Base-by-base conservation (phyloP, 1,139 yeast species). In the Pichia sp. region DNA sequence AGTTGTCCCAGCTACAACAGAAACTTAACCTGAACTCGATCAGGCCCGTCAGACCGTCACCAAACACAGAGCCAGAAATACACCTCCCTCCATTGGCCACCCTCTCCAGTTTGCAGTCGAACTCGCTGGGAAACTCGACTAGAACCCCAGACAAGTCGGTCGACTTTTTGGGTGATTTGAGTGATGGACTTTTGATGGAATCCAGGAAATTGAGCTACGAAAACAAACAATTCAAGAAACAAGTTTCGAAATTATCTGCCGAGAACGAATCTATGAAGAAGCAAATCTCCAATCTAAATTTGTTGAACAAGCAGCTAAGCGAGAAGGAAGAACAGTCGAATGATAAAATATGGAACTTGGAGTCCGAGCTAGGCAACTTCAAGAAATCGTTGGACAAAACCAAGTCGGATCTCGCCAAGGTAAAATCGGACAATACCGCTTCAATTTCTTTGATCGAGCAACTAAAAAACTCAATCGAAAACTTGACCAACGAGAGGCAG, bases 131-230 rank as follows among this genome's bases (percentile, higher is more conserved):
- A 6, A 36, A 36, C 41, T 36, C 49, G 13, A 45, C 7, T 8
- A 47, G 40, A 36, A 32, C 42, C 8, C 30, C 51, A 4, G 56
- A 52, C 50, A 51, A 54, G 46, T 93, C 89, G 61, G 82, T 88
- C 73, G 82, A 85, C 62, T 90, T 90, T 68, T 89, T 88, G 5
- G 87, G 90, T 54, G 95, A 90, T 1, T 73, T 90, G 59, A 87
- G 95, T 69, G 96, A 90, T 65, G 86, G 85, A 54, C 74, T 90
- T 57, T 75, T 90, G 32, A 75, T 79, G 31, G 95, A 90, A 70
- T 89, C 96, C 65, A 80, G 97, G 61, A 76, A 86, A 58, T 75
- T 90, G 55, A 87, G 84, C 53, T 84, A 85, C 8, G 92, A 86
- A 57, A 86, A 84, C 65, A 81, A 79, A 54, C 76, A 75, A 61